Base-by-base conservation (phyloP, 2,329 filamentous ascomycete genomes). In the Macrophomina tecta region DNA sequence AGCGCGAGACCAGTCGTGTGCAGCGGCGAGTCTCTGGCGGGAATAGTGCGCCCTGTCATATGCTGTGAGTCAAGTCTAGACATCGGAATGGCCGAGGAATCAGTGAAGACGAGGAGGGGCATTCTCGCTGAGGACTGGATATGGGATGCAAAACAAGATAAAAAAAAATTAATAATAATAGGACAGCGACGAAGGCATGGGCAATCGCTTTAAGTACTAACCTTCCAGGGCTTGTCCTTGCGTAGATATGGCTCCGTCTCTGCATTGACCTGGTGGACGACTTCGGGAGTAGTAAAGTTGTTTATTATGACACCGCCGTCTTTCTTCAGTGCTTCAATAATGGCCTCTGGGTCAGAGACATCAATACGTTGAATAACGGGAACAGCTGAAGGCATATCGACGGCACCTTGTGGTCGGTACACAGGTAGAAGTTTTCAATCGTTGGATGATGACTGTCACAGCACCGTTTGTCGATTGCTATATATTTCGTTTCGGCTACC, bases 271-370 rank as follows among this genome's bases (percentile, higher is more conserved):
- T 78, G 74, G 3, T 72, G 70, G 7, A 75, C 76, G 2, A 81
- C 72, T 1, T 75, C 72, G 4, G 61, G 56, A 1, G 74, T 67
- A 42, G 79, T 73, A 11, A 82, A 72, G 18, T 77, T 77, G 53
- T 78, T 74, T 6, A 81, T 74, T 23, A 80, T 76, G 4, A 81
- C 72, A 1, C 75, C 79, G 9, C 79, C 79, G 36, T 80, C 77
- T 23, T 73, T 71, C 53, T 75, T 67, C 16, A 68, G 40, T 16
- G 62, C 51, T 23, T 45, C 45, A 46, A 68, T 63, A 32, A 67
- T 51, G 38, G 49, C 51, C 16, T 65, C 40, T 16, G 63, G 49
- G 3, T 65, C 14, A 1, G 49, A 46, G 5, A 38, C 49, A n/a
- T 55, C 49, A 23, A 65, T 48, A 4, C 52, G 49, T 38, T 65